Base-by-base conservation (phyloP, 75 land plant species). In the Ceratopteris richardii region DNA sequence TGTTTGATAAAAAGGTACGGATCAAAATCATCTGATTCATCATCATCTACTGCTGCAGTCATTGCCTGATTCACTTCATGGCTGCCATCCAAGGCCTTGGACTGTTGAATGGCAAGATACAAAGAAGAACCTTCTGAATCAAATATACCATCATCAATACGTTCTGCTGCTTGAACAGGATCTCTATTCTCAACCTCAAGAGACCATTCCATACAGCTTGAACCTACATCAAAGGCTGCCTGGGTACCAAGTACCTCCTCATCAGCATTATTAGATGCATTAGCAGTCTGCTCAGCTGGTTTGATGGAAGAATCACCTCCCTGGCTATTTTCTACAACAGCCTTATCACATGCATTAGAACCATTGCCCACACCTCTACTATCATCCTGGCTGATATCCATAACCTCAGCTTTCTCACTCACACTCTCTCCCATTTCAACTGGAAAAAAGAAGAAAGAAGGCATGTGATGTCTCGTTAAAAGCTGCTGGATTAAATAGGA, bases 21-120 rank as follows among this genome's bases (percentile, higher is more conserved):
- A 67, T 83, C 90, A 58, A 80, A 77, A 46, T 68, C 56, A 19
- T 86, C 87, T 0, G 46, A 42, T n/a, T 83, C 77, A 56, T 77
- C 83, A 2, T 73, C 80, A 73, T 46, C 61, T 16, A 77, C 76
- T 25, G 46, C 80, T 55, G 64, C 65, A 31, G 78, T 79, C 7
- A 31, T 59, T 57, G 77, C 74, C 56, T 66, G 56, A 33, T 58
- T 40, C 40, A 78, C 79, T 11, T 20, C 9, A 54, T 75, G 79
- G 61, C 61, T 50, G 64, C 82, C 76, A 20, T 78, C 76, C 31
- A 81, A 42, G n/a, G 44, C 14, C 6, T 69, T 77, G 25, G 81
- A 70, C 36, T 75, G 73, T 62, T 68, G 73, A 67, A 74, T 83
- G 16, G 82, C 68, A 48, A 72, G 77, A 58, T 73, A 73, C 56